These are phyloP conservation scores for Triticum turgidum DNA, from an alignment of 176 grass and related monocot species.

Conservation along the genomic window DNA sequence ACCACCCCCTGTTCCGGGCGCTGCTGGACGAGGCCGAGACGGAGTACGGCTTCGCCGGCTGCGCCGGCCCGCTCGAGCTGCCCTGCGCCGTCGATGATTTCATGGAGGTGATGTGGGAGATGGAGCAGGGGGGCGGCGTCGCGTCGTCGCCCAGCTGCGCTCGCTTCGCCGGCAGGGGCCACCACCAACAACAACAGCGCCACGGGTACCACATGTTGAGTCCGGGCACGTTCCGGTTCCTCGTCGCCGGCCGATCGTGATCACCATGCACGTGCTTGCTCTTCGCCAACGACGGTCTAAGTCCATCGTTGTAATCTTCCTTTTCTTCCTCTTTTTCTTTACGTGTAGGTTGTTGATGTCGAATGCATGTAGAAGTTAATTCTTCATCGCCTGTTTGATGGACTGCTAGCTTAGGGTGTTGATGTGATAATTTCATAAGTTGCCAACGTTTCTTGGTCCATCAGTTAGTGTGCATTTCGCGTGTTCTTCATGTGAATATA, in stretches of 20 bases:
- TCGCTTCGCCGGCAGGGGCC: slow-evolving; percentile 19
- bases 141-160: slow-evolving; percentile 31
- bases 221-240: slow-evolving; percentile 42
- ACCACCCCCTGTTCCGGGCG: slow-evolving; percentile 64
- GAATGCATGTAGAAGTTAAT: too few relatives aligned
- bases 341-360: neutral
- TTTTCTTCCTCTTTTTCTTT: neutral
- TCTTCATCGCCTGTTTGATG: too few relatives aligned
- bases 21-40: slow-evolving; percentile 71
- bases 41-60: slow-evolving; percentile 59
- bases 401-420: too few relatives aligned
- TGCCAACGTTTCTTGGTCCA: too few relatives aligned
- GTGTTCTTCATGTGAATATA: neutral
- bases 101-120: slow-evolving; percentile 61
- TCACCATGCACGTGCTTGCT: neutral
- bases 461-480: too few relatives aligned
- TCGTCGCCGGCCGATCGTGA: slow-evolving; percentile 35
- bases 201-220: slow-evolving; percentile 52
- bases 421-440: too few relatives aligned
- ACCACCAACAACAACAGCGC: neutral
- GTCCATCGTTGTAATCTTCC: neutral
- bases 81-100: slow-evolving; percentile 69
- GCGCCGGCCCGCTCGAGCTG: slow-evolving; percentile 64
- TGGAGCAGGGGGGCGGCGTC: slow-evolving; percentile 43
- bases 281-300: neutral